phyloP scores from a whole-genome alignment of 768 basidiomycete genomes.

The Bullera alba region DNA sequence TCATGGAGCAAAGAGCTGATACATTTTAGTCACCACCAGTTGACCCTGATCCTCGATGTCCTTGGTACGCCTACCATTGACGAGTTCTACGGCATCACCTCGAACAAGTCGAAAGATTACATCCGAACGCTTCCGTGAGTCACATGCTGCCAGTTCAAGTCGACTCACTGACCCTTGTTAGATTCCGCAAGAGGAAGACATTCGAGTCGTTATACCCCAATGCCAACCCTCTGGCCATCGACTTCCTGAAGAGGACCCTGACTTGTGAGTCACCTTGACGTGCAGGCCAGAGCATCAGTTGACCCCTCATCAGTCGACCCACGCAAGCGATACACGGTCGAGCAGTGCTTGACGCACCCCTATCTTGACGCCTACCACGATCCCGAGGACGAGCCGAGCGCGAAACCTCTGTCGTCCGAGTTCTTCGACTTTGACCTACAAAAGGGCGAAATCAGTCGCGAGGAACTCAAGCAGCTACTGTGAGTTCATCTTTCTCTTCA shows the following conservation, averaged over 20 bases:
- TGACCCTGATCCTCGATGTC: constrained; percentile 90
- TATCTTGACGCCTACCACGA: constrained; percentile 94
- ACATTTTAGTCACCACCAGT: constrained; percentile 81
- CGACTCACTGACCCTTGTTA: background rate
- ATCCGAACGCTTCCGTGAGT: constrained; percentile 72
- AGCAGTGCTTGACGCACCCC: constrained; percentile 88
- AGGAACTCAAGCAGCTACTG: constrained; percentile 67
- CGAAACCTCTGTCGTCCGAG: constrained; percentile 86
- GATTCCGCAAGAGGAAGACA: constrained; percentile 74
- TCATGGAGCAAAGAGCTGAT: background rate
- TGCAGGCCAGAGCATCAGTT: no score
- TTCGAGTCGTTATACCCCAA: constrained; percentile 85
- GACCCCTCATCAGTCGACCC: constrained; percentile 61
- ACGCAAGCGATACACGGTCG: constrained; percentile 90
- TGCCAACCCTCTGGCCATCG: constrained; percentile 69
- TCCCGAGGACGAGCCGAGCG: constrained; percentile 91
- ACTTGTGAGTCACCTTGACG: constrained; percentile 53
- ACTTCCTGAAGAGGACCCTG: constrained; percentile 67
- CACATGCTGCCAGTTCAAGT: no score
- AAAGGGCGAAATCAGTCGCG: constrained; percentile 91
- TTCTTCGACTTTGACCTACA: constrained; percentile 98
- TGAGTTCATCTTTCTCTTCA: constrained; percentile 14
- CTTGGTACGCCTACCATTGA: constrained; percentile 95
- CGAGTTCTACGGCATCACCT: constrained; percentile 95
- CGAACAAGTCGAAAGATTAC: constrained; percentile 84